Percentiles rank a stretch among this genome's conserved stretches.
Conservation (phyloP, 208 protist genomes). For the Leptomonas seymouri region DNA sequence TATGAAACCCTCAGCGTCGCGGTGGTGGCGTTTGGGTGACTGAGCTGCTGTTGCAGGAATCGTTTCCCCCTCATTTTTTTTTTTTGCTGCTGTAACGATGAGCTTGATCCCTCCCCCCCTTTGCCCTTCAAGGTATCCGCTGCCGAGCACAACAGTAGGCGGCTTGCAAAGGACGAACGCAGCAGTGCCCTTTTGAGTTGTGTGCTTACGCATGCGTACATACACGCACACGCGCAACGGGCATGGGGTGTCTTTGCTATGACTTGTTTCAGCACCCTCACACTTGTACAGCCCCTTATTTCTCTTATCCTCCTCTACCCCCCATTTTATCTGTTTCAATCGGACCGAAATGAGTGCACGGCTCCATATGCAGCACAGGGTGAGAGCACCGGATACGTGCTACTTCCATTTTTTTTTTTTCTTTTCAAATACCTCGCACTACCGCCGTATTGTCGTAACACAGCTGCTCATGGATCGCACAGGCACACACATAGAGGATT, state of each 20-base stretch:
- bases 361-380: too few relatives aligned
- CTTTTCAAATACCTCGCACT: not conserved
- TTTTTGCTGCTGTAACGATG: not conserved
- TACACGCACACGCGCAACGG: too few relatives aligned
- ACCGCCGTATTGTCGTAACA: not conserved
- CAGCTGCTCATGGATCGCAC: too few relatives aligned
- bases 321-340: too few relatives aligned
- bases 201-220: too few relatives aligned
- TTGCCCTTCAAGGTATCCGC: not conserved
- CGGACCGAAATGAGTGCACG: too few relatives aligned
- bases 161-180: too few relatives aligned
- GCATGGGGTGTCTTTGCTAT: not conserved
- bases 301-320: conserved; percentile 6
- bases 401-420: conserved; percentile 1
- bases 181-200: too few relatives aligned
- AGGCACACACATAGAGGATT: conserved; percentile 7
- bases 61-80: not conserved
- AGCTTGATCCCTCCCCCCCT: not conserved
- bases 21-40: too few relatives aligned
- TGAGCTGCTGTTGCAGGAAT: too few relatives aligned
- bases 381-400: not conserved
- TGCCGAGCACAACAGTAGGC: too few relatives aligned
- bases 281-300: not conserved
- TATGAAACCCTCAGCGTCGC: too few relatives aligned
- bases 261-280: not conserved